Evolutionary conservation across 1,139 yeast genomes (phyloP), one percentile per base, ranked within the genome.

Genomic region (Taphrina betulina): DNA sequence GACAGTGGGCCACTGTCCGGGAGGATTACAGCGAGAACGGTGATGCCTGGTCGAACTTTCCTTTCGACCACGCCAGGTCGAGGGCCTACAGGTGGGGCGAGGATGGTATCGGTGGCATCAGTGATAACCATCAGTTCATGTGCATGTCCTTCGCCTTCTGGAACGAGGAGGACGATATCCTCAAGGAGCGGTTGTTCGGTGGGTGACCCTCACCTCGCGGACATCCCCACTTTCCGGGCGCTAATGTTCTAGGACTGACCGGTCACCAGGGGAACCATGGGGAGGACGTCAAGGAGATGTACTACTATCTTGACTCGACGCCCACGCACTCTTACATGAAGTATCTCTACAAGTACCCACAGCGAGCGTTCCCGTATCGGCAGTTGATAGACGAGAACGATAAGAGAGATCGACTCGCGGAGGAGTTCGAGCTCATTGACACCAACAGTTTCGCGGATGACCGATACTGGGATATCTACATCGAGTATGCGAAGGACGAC

Each of bases 261-360:
- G 95, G 95, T 52, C 89, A 89, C 19, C 94, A 89, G 68, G 95
- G 95, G 3, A 90, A 90, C 68, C 97, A 90, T 68, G 97, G 97
- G 57, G 97, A 90, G 67, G 97, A 90, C 69, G 95, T 87, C 61
- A 87, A 87, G 72, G 89, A 87, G 69, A 78, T 87, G 67, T 90
- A 87, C 69, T 85, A 80, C 67, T 85, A 87, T 64, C 76, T 90
- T 61, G 97, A 90, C 71, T 89, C 88, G 69, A 85, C 95, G 2
- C 97, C 97, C 3, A 79, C 95, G 8, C 97, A 90, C 70, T 83
- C 95, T 35, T 90, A 89, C 73, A 86, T 88, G 88, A 89, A 90
- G 73, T 88, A 85, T 64, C 75, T 88, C 61, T 90, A 90, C 78
- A 90, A 90, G 74, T 90, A 90, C 68, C 96, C 97, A 19, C 95